Evolutionary conservation across 2,329 filamentous ascomycete genomes (phyloP).

Genomic region (Botryotinia narcissicola): DNA sequence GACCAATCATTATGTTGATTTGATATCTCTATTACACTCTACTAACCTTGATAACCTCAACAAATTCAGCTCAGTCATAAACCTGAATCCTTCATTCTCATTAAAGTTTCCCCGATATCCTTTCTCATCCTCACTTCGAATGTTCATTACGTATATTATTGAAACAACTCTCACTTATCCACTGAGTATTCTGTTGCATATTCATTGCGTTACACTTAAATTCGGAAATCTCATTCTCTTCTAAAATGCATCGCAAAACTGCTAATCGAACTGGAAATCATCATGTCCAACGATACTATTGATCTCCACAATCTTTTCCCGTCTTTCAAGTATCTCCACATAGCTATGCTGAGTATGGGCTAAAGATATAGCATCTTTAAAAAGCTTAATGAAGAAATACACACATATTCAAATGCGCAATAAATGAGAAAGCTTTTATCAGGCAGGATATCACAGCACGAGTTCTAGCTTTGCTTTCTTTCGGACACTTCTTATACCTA

Average conservation of each 20-base stretch:
- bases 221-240: not conserved
- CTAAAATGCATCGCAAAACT: not conserved
- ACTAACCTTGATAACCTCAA: not conserved
- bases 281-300: not conserved
- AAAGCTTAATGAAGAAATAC: not conserved
- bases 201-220: not conserved
- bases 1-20: not conserved
- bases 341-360: not conserved
- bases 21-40: not conserved
- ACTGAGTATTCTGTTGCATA: not conserved
- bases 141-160: not conserved
- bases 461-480: no score
- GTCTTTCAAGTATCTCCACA: not conserved
- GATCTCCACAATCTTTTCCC: not conserved
- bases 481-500: no score
- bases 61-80: not conserved
- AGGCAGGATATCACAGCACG: no score
- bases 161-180: not conserved
- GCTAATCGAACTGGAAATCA: not conserved
- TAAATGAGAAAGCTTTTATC: no score
- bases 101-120: not conserved
- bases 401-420: not conserved
- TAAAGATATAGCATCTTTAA: not conserved
- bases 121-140: not conserved
- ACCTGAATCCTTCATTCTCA: not conserved